Percentiles rank a stretch among this genome's conserved stretches.
Conservation (phyloP, 257 asterid genomes). For the Jacaranda mimosifolia region DNA sequence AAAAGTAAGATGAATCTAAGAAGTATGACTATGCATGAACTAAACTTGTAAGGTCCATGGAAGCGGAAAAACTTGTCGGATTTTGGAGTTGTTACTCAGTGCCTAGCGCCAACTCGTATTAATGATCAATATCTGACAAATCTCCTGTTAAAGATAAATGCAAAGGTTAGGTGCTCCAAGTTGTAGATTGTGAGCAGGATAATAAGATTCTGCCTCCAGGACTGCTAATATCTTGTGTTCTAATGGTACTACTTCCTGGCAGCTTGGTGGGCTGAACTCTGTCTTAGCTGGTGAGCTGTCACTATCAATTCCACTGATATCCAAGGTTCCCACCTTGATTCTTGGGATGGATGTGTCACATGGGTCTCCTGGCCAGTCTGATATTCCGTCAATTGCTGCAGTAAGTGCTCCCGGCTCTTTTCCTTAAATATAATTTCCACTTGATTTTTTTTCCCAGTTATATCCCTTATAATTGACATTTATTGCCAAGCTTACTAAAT, state of each 20-base stretch:
- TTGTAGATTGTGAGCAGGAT: background rate
- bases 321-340: slow-evolving; percentile 78
- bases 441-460: too few species aligned
- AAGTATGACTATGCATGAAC: slow-evolving; percentile 9
- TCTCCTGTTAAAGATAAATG: slow-evolving; percentile 84
- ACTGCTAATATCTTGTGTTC: background rate
- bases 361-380: slow-evolving; percentile 96
- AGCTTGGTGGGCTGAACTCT: slow-evolving; percentile 96
- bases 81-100: slow-evolving; percentile 88
- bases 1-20: background rate
- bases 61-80: slow-evolving; percentile 82
- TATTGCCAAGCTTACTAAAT: too few species aligned
- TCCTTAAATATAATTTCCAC: background rate
- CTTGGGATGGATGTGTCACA: slow-evolving; percentile 98
- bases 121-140: slow-evolving; percentile 89
- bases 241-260: slow-evolving; percentile 36
- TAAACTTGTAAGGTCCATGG: slow-evolving; percentile 82
- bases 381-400: slow-evolving; percentile 94
- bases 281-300: slow-evolving; percentile 64
- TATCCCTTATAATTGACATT: too few species aligned
- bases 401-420: slow-evolving; percentile 43
- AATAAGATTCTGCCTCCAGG: background rate
- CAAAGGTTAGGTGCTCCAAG: slow-evolving; percentile 61
- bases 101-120: slow-evolving; percentile 74
- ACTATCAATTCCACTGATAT: slow-evolving; percentile 68